Conservation (phyloP, 768 basidiomycete genomes). For the Clavulina sp. region DNA sequence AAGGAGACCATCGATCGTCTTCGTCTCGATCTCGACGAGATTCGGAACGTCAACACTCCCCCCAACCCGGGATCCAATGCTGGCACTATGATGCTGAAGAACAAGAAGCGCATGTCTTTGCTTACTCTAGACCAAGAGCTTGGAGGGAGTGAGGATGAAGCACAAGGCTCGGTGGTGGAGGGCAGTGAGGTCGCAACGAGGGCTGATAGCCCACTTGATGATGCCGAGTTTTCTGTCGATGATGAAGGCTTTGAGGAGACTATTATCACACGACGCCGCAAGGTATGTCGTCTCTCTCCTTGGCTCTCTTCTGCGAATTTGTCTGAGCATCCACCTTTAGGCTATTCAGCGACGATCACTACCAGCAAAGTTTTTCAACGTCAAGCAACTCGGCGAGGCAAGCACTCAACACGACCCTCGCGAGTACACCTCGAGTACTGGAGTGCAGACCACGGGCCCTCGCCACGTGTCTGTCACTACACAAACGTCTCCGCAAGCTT, state of each 20-base stretch:
- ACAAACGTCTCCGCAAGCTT: slow-evolving; percentile 34
- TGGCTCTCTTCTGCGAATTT: slow-evolving; percentile 6
- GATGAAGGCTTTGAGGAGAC: slow-evolving; percentile 71
- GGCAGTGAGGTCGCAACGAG: slow-evolving; percentile 25
- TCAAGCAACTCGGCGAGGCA: slow-evolving; percentile 59
- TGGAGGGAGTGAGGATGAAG: slow-evolving; percentile 18
- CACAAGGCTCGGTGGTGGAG: slow-evolving; percentile 28
- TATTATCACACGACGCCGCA: slow-evolving; percentile 45
- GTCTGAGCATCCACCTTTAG: background rate
- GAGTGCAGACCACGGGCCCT: no score
- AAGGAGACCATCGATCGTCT: slow-evolving; percentile 95
- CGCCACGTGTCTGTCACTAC: slow-evolving; percentile 28
- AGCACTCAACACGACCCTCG: slow-evolving; percentile 47
- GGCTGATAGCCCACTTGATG: no score
- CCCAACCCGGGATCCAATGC: slow-evolving; percentile 19
- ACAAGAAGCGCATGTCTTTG: slow-evolving; percentile 12
- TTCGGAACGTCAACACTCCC: slow-evolving; percentile 35
- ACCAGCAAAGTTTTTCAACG: slow-evolving; percentile 22
- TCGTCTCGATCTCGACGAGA: slow-evolving; percentile 86
- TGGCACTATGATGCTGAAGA: slow-evolving; percentile 14
- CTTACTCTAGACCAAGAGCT: slow-evolving; percentile 20
- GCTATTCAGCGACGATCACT: slow-evolving; percentile 28
- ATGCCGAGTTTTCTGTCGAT: slow-evolving; percentile 55
- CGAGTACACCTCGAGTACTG: no score
- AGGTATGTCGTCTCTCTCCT: slow-evolving; percentile 8